Conservation (phyloP, 2,329 filamentous ascomycete species). For the Sporothrix dimorphospora region DNA sequence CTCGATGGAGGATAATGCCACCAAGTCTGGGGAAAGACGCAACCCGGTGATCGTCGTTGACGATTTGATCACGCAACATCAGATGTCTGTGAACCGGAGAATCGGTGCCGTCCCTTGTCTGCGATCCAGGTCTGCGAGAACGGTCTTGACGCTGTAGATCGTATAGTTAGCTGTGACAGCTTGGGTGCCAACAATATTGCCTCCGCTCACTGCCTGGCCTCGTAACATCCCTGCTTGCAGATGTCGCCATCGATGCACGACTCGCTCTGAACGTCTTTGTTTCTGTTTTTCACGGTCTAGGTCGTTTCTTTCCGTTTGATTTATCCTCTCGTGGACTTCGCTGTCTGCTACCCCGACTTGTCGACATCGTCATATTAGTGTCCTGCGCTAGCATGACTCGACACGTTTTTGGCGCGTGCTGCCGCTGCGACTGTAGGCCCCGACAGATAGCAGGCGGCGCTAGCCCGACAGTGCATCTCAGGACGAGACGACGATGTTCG, state of each 20-base stretch:
- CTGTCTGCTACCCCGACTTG: neutral
- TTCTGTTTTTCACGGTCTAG: neutral
- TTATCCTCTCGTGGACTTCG: neutral
- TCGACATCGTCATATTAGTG: conserved; percentile 6
- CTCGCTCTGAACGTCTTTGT: neutral
- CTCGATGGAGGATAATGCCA: no score
- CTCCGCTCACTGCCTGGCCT: neutral
- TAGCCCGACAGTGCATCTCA: conserved; percentile 2
- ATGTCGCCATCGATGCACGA: neutral
- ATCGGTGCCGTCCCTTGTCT: neutral
- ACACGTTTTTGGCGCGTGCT: no score
- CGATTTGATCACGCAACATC: neutral
- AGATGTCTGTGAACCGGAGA: neutral
- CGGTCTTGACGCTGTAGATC: neutral
- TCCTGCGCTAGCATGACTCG: conserved; percentile 10
- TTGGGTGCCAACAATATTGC: neutral
- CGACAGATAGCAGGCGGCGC: neutral
- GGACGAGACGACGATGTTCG: no score
- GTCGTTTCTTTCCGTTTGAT: neutral
- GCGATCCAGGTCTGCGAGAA: neutral
- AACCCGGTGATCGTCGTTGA: neutral
- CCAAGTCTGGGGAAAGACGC: no score
- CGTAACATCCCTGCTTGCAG: neutral
- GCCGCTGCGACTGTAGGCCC: no score
- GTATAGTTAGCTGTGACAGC: neutral